Percentiles rank a stretch among this genome's conserved stretches.
These are phyloP conservation scores for Zasmidium citrigriseum DNA, from an alignment of 2,329 filamentous ascomycete species.

Conservation along the genomic window DNA sequence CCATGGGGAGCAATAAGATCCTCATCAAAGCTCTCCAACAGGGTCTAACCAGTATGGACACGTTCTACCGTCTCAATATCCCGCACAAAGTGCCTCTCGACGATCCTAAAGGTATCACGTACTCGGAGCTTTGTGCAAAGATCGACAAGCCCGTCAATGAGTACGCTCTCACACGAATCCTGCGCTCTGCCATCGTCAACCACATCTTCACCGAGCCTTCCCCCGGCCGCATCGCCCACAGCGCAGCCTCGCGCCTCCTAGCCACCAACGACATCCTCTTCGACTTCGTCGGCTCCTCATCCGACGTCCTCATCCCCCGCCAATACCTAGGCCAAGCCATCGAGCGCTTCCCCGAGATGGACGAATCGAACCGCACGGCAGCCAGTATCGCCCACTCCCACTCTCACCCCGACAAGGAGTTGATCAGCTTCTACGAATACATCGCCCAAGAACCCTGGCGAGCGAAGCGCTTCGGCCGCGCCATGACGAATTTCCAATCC, in stretches of 20 bases:
- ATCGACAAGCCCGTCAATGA: neutral
- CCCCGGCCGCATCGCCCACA: neutral
- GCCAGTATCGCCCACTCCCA: neutral
- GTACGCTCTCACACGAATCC: neutral
- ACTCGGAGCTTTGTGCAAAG: neutral
- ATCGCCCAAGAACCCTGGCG: neutral
- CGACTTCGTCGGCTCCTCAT: neutral
- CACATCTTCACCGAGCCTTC: neutral
- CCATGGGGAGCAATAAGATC: neutral
- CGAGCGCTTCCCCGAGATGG: neutral
- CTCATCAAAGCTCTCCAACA: neutral
- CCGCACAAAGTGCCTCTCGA: neutral
- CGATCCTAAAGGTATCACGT: neutral
- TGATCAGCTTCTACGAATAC: conserved; percentile 1
- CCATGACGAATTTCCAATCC: neutral
- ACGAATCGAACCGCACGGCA: neutral
- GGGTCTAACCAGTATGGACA: neutral
- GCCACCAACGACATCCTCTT: neutral
- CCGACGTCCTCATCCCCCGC: neutral
- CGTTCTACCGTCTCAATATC: neutral
- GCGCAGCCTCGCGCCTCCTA: conserved; percentile 2
- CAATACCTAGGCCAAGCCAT: neutral
- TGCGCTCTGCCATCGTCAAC: neutral
- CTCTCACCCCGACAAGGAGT: neutral
- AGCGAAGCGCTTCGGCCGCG: neutral